A percentile compares a stretch with the other conserved stretches of the same genome.
Evolutionary conservation across 2,329 filamentous ascomycete species (phyloP).

Genomic region (Pyricularia pennisetigena): DNA sequence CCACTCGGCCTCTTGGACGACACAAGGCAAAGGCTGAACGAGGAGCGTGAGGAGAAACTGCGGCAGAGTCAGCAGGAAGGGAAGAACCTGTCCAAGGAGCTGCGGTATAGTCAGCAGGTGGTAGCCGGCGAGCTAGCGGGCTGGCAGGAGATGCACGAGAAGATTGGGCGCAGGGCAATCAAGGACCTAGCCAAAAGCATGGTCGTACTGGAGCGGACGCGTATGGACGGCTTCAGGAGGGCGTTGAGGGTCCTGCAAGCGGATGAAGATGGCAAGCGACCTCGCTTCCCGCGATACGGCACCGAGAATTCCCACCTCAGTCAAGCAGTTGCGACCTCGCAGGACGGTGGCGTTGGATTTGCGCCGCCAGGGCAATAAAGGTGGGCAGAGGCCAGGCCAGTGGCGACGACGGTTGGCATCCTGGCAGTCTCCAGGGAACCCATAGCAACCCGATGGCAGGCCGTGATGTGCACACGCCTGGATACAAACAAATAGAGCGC

Average conservation of each 20-base stretch:
- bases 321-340: not conserved
- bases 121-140: slow-evolving; percentile 86
- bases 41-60: slow-evolving; percentile 76
- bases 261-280: not conserved
- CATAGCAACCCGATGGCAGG: not conserved
- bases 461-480: not conserved
- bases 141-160: slow-evolving; percentile 85
- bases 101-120: slow-evolving; percentile 87
- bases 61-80: slow-evolving; percentile 60
- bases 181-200: slow-evolving; percentile 67
- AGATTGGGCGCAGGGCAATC: slow-evolving; percentile 64
- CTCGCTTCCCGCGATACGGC: not conserved
- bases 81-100: slow-evolving; percentile 65
- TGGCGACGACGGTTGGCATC: not conserved
- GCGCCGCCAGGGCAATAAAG: not conserved
- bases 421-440: not conserved
- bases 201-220: slow-evolving; percentile 69
- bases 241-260: slow-evolving; percentile 56
- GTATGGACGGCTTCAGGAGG: slow-evolving; percentile 70
- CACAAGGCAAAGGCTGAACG: slow-evolving; percentile 68
- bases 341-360: not conserved
- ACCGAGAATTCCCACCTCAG: not conserved
- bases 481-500: not conserved
- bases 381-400: not conserved
- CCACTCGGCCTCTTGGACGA: slow-evolving; percentile 78